phyloP scores from a whole-genome alignment of 495 filamentous ascomycete species.

The Hamigera avellanea region DNA sequence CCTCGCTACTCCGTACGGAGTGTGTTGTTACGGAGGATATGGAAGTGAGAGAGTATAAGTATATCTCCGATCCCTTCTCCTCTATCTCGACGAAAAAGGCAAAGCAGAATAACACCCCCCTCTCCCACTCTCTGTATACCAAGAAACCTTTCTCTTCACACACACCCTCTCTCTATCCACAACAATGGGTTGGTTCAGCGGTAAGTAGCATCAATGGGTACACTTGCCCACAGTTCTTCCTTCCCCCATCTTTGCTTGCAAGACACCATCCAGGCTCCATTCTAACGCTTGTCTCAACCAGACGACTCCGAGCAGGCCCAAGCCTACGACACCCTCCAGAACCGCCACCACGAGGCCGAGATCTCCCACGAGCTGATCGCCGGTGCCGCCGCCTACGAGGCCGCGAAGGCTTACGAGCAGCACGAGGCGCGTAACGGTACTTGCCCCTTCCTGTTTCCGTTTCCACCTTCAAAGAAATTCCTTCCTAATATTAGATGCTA shows the following conservation, averaged over 20 bases:
- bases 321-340: slow-evolving; percentile 39
- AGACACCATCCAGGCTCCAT: too few species aligned
- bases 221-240: neutral
- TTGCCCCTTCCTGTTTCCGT: neutral
- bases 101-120: too few species aligned
- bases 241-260: neutral
- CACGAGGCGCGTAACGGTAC: slow-evolving; percentile 50
- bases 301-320: slow-evolving; percentile 17
- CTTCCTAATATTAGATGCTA: neutral
- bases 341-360: slow-evolving; percentile 38
- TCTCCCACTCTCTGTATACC: too few species aligned
- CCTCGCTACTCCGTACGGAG: too few species aligned
- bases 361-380: slow-evolving; percentile 57
- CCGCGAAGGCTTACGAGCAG: slow-evolving; percentile 62
- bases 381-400: slow-evolving; percentile 61
- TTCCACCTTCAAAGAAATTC: too few species aligned
- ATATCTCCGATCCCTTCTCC: neutral
- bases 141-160: too few species aligned
- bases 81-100: too few species aligned
- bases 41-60: slow-evolving; percentile 1
- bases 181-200: slow-evolving; percentile 17
- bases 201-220: slow-evolving; percentile 3
- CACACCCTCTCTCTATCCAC: neutral
- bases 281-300: slow-evolving; percentile 1
- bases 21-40: too few species aligned